Evolutionary conservation across 257 asterid genomes (phyloP).

Genomic region (Petunia secreta): DNA sequence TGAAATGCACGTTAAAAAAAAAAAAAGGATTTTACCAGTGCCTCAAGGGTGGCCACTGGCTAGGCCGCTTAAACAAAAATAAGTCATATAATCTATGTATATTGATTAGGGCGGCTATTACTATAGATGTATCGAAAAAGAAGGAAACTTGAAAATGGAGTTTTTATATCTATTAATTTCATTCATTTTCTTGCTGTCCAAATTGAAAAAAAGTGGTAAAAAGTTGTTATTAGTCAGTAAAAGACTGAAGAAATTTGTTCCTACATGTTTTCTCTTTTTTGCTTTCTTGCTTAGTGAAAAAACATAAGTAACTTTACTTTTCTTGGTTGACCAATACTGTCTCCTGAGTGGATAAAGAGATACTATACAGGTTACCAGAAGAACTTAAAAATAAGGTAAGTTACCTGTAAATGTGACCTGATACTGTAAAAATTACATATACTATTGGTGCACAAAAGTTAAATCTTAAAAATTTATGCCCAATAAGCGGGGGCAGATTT

Average conservation of each 20-base stretch:
- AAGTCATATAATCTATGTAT: background rate
- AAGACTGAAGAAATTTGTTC: background rate
- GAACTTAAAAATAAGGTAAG: too few species aligned
- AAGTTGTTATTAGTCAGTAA: background rate
- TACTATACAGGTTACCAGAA: too few species aligned
- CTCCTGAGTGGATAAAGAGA: background rate
- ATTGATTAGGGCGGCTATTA: background rate
- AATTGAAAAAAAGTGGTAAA: background rate
- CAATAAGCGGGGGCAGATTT: background rate
- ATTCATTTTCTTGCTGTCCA: background rate
- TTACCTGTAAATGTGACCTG: background rate
- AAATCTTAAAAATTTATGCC: background rate
- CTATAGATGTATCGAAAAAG: too few species aligned
- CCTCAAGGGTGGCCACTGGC: background rate
- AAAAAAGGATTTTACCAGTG: background rate
- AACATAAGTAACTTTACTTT: background rate
- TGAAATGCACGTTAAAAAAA: background rate
- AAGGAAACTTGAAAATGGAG: too few species aligned
- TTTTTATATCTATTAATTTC: too few species aligned
- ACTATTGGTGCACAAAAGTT: background rate
- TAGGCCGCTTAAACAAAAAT: background rate
- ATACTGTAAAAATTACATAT: background rate
- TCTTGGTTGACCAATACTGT: constrained; percentile 7
- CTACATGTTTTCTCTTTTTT: background rate
- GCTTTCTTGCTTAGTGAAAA: background rate